Evolutionary conservation across 805 yeast species (phyloP).

Genomic region (Suhomyces emberorum): DNA sequence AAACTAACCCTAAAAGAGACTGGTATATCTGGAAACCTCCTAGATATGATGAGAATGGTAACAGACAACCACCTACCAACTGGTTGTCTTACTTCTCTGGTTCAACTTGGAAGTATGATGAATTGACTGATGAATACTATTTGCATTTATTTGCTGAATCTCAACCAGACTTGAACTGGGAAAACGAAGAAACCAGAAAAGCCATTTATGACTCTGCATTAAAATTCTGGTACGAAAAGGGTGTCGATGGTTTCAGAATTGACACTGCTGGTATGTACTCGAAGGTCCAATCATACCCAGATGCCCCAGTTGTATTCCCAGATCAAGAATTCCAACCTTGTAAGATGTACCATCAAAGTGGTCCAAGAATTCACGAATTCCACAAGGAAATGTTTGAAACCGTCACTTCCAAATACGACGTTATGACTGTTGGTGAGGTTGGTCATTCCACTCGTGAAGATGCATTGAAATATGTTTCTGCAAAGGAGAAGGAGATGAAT

Average conservation of each 20-base stretch:
- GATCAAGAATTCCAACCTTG: constrained; percentile 41
- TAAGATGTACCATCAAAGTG: constrained; percentile 32
- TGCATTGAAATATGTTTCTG: constrained; percentile 42
- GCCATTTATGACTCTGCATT: constrained; percentile 47
- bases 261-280: constrained; percentile 54
- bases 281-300: constrained; percentile 43
- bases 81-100: constrained; percentile 54
- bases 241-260: constrained; percentile 58
- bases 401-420: constrained; percentile 45
- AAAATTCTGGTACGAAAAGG: constrained; percentile 53
- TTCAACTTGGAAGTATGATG: constrained; percentile 57
- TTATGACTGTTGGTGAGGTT: constrained; percentile 58
- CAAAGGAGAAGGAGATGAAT: constrained; percentile 37
- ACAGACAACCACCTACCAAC: constrained; percentile 54
- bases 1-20: constrained; percentile 53
- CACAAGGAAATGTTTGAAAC: constrained; percentile 48
- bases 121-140: constrained; percentile 52
- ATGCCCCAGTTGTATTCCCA: constrained; percentile 47
- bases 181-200: constrained; percentile 38
- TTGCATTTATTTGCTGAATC: constrained; percentile 49
- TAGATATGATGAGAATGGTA: constrained; percentile 44
- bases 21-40: constrained; percentile 61
- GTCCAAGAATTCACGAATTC: constrained; percentile 58
- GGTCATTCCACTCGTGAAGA: constrained; percentile 42
- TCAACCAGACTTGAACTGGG: constrained; percentile 66